Percentiles rank a stretch among this genome's conserved stretches.
Conservation (phyloP, 2,329 filamentous ascomycete genomes). For the Aphanoascus verrucosus region DNA sequence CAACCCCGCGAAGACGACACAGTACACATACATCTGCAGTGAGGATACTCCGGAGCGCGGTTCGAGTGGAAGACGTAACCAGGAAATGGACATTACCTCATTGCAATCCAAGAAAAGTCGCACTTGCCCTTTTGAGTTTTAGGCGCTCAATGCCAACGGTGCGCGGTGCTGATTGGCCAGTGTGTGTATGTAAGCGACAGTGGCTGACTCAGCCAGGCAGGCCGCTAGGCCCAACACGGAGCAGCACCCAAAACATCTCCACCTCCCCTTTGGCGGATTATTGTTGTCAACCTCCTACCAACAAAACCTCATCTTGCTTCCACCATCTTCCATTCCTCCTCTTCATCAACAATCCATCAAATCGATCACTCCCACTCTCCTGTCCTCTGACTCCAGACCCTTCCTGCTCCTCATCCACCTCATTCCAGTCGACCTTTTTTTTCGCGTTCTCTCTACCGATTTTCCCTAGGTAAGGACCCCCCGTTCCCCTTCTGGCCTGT, state of each 20-base stretch:
- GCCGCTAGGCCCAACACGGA: slow-evolving; percentile 11
- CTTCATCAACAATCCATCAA: slow-evolving; percentile 6
- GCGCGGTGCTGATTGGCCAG: slow-evolving; percentile 1
- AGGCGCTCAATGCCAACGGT: neutral
- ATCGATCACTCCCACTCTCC: slow-evolving; percentile 7
- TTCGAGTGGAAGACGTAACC: slow-evolving; percentile 3
- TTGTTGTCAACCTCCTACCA: slow-evolving; percentile 11
- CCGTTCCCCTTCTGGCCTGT: neutral
- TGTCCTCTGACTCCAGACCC: neutral
- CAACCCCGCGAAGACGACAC: neutral
- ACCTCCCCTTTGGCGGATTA: slow-evolving; percentile 12
- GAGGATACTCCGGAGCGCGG: neutral
- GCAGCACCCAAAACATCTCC: slow-evolving; percentile 13
- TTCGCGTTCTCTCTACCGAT: slow-evolving; percentile 14
- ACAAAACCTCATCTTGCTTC: slow-evolving; percentile 15
- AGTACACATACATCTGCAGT: neutral
- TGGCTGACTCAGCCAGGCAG: neutral
- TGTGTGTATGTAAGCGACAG: slow-evolving; percentile 4
- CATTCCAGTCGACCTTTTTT: slow-evolving; percentile 11
- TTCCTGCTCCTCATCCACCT: slow-evolving; percentile 13
- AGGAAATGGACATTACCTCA: slow-evolving; percentile 8
- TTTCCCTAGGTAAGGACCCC: slow-evolving; percentile 11
- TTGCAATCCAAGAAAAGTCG: slow-evolving; percentile 7
- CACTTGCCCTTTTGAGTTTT: neutral
- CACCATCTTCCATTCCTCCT: slow-evolving; percentile 14